Evolutionary conservation across 306 rosid genomes (phyloP).

Genomic region (Rosa lucieae): DNA sequence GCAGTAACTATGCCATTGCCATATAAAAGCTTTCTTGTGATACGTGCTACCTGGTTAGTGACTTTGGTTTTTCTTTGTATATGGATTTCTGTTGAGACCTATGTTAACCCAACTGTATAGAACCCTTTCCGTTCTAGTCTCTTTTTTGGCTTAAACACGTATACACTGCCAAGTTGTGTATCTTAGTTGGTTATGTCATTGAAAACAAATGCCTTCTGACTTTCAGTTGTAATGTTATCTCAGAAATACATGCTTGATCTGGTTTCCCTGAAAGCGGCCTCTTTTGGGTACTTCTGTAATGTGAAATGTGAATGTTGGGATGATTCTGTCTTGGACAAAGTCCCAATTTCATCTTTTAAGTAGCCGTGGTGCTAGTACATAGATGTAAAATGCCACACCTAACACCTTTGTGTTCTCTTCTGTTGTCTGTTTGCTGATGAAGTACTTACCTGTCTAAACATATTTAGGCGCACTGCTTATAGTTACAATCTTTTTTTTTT

Average conservation of each 20-base stretch:
- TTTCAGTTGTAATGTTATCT: conserved; percentile 21
- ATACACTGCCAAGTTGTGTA: conserved; percentile 49
- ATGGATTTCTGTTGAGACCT: conserved; percentile 34
- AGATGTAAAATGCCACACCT: not conserved
- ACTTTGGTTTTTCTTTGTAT: conserved; percentile 40
- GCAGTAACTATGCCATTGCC: conserved; percentile 14
- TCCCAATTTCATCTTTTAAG: not conserved
- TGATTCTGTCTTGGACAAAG: not conserved
- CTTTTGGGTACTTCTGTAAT: not conserved
- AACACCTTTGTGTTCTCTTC: not conserved
- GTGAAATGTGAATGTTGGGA: not conserved
- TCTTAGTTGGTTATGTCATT: conserved; percentile 28
- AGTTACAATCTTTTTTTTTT: not conserved
- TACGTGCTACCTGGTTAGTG: conserved; percentile 37
- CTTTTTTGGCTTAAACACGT: conserved; percentile 39
- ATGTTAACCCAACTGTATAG: conserved; percentile 55
- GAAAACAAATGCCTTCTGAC: conserved; percentile 28
- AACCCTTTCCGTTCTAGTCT: conserved; percentile 16
- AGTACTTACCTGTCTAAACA: not conserved
- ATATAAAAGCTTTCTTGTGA: conserved; percentile 14
- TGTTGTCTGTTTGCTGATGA: not conserved
- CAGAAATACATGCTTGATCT: conserved; percentile 9
- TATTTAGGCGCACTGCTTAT: not conserved
- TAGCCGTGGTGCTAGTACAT: not conserved
- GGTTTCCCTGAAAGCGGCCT: conserved; percentile 9